phyloP scores from a whole-genome alignment of 345 rosid species.

The Psidium friedrichsthalianum region DNA sequence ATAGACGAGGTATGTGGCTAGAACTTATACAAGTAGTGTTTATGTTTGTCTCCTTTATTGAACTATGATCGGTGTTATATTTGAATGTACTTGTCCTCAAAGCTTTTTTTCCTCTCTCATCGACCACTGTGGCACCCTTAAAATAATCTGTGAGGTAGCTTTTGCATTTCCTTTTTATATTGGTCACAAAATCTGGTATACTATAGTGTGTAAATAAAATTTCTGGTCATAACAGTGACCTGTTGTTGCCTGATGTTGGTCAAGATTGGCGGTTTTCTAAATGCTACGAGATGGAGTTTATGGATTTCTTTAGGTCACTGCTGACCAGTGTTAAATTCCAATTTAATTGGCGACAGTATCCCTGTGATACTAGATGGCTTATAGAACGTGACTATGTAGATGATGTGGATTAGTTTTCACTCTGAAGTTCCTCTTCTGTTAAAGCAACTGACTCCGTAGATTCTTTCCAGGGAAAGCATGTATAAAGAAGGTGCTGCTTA shows the following conservation, averaged over 20 bases:
- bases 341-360: background rate
- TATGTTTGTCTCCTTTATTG: background rate
- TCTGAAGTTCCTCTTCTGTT: background rate
- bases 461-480: slow-evolving; percentile 72
- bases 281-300: background rate
- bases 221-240: background rate
- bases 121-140: background rate
- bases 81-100: background rate
- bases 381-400: background rate
- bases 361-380: background rate
- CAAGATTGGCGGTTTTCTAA: background rate
- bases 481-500: slow-evolving; percentile 89
- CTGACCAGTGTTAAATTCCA: background rate
- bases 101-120: background rate
- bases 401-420: background rate
- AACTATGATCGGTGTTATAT: background rate
- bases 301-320: background rate
- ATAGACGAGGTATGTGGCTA: slow-evolving; percentile 72
- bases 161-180: background rate
- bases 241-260: background rate
- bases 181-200: background rate
- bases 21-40: background rate
- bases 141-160: background rate
- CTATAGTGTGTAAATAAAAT: background rate
- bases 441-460: background rate